Percentiles rank a stretch among this genome's conserved stretches.
Conservation (phyloP, 2,329 filamentous ascomycete species). For the Fusarium duplospermum region DNA sequence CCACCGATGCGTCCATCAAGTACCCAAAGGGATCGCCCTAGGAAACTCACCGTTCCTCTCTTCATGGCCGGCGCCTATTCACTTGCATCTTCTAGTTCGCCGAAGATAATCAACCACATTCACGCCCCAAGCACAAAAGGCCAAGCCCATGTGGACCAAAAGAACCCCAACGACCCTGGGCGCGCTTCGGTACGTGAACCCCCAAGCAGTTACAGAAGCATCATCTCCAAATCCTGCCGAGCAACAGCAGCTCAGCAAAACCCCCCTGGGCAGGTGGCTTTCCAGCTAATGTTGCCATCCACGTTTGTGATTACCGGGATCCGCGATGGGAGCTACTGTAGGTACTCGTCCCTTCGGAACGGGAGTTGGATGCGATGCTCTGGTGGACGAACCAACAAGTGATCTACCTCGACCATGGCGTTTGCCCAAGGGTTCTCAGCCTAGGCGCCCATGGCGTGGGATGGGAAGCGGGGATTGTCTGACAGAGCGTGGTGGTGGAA, state of each 20-base stretch:
- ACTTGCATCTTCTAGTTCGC: neutral
- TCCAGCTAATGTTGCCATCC: neutral
- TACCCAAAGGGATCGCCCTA: neutral
- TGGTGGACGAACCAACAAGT: conserved; percentile 25
- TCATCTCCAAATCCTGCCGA: neutral
- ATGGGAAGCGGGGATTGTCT: conserved; percentile 23
- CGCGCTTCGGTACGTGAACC: neutral
- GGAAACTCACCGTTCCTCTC: neutral
- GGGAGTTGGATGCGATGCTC: conserved; percentile 14
- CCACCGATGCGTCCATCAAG: neutral
- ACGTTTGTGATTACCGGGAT: neutral
- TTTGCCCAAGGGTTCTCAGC: conserved; percentile 21
- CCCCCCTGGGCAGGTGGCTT: conserved; percentile 3
- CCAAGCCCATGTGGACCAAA: neutral
- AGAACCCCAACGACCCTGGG: neutral
- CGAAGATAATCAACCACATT: neutral
- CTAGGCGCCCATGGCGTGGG: neutral
- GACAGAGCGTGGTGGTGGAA: neutral
- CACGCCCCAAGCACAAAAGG: neutral
- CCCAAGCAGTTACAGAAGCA: neutral
- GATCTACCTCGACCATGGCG: conserved; percentile 9
- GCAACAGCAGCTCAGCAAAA: neutral
- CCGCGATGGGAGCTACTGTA: conserved; percentile 22
- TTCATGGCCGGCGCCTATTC: neutral
- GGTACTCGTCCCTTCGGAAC: conserved; percentile 11